Evolutionary conservation across 768 basidiomycete genomes (phyloP).

Genomic region (Rhizopogon vulgaris): DNA sequence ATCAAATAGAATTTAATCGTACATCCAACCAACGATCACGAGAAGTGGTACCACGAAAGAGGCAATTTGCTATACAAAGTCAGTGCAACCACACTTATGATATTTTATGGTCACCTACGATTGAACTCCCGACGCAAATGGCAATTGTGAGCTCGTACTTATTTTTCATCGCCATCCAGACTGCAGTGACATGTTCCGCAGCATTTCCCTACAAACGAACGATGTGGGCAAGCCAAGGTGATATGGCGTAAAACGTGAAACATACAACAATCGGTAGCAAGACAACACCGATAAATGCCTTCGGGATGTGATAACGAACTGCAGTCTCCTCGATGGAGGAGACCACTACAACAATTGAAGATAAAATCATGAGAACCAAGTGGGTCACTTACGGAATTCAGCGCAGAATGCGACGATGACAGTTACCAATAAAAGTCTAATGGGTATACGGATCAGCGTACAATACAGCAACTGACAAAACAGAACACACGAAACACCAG

Average conservation of each 20-base stretch:
- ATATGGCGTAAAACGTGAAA: conserved; percentile 6
- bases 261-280: conserved; percentile 81
- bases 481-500: conserved; percentile 41
- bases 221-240: not conserved
- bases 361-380: not conserved
- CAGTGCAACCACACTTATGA: not conserved
- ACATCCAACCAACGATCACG: conserved; percentile 86
- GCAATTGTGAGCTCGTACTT: conserved; percentile 73
- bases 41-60: conserved; percentile 82
- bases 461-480: no score
- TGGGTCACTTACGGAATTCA: conserved; percentile 59
- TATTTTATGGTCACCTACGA: conserved; percentile 39
- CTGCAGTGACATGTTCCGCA: conserved; percentile 79
- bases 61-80: conserved; percentile 66
- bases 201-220: conserved; percentile 53
- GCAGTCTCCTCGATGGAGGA: conserved; percentile 92
- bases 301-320: conserved; percentile 71
- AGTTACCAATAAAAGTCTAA: conserved; percentile 68
- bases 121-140: conserved; percentile 77
- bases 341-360: conserved; percentile 48
- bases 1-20: conserved; percentile 27
- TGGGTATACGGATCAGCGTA: not conserved
- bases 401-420: conserved; percentile 85
- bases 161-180: conserved; percentile 85
- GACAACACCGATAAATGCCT: conserved; percentile 81